Conservation (phyloP, 1,284 basidiomycete genomes). For the Tylopilus sp. region DNA sequence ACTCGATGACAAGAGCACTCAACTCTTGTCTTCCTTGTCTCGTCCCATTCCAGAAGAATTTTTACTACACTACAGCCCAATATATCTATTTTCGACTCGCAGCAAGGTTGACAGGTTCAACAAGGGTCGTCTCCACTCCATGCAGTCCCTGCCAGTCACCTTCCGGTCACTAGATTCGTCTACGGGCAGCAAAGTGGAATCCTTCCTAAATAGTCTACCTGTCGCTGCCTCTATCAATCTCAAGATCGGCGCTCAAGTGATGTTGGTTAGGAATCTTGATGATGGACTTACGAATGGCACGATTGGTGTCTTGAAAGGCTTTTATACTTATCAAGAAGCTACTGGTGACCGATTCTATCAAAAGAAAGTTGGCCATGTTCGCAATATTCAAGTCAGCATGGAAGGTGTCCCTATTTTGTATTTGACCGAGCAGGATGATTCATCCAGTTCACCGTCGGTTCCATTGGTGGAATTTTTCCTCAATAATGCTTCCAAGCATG, state of each 20-base stretch:
- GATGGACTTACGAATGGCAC: background rate
- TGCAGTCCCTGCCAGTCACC: background rate
- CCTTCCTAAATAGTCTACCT: background rate
- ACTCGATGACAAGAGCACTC: background rate
- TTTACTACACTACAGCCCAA: background rate
- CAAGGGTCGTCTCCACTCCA: background rate
- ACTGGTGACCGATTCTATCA: background rate
- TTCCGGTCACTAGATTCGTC: background rate
- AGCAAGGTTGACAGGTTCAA: background rate
- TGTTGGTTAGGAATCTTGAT: background rate
- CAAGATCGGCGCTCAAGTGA: background rate
- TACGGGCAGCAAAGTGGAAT: background rate
- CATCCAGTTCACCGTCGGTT: background rate
- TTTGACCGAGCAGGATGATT: background rate
- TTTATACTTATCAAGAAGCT: background rate
- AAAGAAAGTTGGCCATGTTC: conserved; percentile 1
- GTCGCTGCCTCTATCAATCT: background rate
- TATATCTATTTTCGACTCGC: background rate
- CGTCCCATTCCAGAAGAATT: background rate
- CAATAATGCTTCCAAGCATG: background rate
- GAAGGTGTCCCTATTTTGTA: background rate
- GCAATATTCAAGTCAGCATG: background rate
- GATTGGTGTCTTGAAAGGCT: background rate
- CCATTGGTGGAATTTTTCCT: background rate
- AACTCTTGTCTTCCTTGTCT: background rate